phyloP scores from a whole-genome alignment of 495 filamentous ascomycete genomes.

The Letharia lupina region DNA sequence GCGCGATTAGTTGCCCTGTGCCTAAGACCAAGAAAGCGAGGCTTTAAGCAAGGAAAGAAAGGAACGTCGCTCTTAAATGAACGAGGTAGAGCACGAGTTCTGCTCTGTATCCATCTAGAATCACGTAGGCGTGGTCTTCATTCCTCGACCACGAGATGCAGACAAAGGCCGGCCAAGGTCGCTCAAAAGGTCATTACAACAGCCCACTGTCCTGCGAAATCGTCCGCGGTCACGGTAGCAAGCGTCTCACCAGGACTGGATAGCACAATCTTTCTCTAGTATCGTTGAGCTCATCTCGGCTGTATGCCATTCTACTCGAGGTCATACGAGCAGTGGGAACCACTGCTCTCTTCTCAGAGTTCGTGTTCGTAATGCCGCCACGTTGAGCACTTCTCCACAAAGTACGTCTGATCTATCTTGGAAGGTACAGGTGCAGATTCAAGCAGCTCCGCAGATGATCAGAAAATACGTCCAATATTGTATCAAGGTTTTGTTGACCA shows the following conservation, averaged over 20 bases:
- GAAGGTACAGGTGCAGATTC: background rate
- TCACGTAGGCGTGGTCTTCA: background rate
- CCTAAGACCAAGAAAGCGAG: background rate
- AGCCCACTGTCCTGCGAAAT: background rate
- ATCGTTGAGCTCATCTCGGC: background rate
- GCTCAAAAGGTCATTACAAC: background rate
- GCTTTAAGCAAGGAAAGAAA: background rate
- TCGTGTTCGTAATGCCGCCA: background rate
- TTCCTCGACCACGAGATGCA: background rate
- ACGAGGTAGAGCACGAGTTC: background rate
- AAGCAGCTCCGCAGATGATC: background rate
- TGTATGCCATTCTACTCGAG: background rate
- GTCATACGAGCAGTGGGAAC: background rate
- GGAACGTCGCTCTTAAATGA: background rate
- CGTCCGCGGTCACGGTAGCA: background rate
- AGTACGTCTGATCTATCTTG: background rate
- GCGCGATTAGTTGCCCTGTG: background rate
- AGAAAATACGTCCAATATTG: background rate
- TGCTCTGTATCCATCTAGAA: background rate
- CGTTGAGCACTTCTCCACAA: background rate
- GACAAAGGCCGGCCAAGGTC: background rate
- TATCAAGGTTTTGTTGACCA: background rate
- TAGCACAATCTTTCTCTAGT: background rate
- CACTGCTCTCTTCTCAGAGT: background rate
- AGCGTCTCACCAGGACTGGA: background rate